Evolutionary conservation across 805 yeast species (phyloP).

Genomic region (Brettanomyces anomalus): DNA sequence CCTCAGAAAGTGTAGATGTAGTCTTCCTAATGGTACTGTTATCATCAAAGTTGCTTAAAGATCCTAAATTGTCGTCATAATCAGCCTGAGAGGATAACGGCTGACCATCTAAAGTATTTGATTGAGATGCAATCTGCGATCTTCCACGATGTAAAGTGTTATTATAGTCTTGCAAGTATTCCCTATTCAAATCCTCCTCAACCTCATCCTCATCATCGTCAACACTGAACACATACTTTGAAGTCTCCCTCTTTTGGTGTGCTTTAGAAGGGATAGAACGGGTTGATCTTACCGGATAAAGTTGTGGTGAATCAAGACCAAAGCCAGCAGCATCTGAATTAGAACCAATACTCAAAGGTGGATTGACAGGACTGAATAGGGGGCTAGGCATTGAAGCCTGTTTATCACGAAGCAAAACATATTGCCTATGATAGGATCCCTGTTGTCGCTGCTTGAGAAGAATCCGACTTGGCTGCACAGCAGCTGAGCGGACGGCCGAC

Average conservation of each 20-base stretch:
- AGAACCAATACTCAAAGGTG: not conserved
- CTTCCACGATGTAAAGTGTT: constrained; percentile 54
- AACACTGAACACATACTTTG: constrained; percentile 52
- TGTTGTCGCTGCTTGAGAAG: constrained; percentile 13
- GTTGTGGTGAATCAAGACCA: constrained; percentile 5
- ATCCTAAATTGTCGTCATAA: constrained; percentile 9
- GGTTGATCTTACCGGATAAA: constrained; percentile 4
- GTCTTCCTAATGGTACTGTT: constrained; percentile 13
- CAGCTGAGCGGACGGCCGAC: constrained; percentile 7
- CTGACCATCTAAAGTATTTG: not conserved
- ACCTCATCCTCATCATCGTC: constrained; percentile 76
- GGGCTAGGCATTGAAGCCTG: not conserved
- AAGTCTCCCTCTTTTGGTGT: constrained; percentile 18
- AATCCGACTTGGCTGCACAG: constrained; percentile 8
- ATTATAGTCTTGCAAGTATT: constrained; percentile 62
- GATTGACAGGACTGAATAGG: constrained; percentile 4
- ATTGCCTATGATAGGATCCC: constrained; percentile 24
- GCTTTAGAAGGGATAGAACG: constrained; percentile 9
- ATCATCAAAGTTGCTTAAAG: constrained; percentile 22
- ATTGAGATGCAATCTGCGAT: constrained; percentile 10
- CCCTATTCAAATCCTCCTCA: constrained; percentile 47
- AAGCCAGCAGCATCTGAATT: constrained; percentile 10
- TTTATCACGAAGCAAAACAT: constrained; percentile 23
- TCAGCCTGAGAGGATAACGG: not conserved
- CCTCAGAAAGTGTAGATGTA: constrained; percentile 6